A percentile compares a stretch with the other conserved stretches of the same genome.
phyloP scores from a whole-genome alignment of 169 alveolate genomes.

The Eimeria falciformis region DNA sequence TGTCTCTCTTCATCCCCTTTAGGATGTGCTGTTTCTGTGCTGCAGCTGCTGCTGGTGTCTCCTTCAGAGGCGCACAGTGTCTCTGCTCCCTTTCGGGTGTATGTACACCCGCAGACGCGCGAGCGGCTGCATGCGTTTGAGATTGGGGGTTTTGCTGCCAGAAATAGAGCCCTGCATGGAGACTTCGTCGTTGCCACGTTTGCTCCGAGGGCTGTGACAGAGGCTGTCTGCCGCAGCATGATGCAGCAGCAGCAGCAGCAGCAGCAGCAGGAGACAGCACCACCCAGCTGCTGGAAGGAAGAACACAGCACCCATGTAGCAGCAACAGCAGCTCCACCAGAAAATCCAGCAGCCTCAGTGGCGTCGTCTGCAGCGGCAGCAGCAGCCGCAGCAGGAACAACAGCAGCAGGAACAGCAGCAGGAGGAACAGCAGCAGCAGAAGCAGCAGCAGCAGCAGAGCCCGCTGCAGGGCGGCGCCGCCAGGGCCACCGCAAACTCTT shows the following conservation, averaged over 20 bases:
- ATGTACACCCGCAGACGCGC: constrained; percentile 39
- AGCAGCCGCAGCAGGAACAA: constrained; percentile 15
- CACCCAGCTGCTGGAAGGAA: neutral
- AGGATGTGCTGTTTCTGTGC: neutral
- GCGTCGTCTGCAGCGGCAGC: neutral
- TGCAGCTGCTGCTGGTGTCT: constrained; percentile 19
- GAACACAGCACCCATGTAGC: no score
- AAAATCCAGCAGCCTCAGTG: neutral
- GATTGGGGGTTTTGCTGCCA: constrained; percentile 51
- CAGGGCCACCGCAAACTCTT: neutral
- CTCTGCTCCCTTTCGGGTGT: constrained; percentile 26
- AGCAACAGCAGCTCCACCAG: constrained; percentile 5
- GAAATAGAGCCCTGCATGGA: constrained; percentile 70
- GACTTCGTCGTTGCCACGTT: constrained; percentile 50
- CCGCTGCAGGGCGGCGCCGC: neutral
- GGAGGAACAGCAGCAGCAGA: constrained; percentile 5
- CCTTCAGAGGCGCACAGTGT: neutral
- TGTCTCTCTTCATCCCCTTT: neutral
- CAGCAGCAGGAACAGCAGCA: constrained; percentile 20
- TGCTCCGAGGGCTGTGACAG: neutral
- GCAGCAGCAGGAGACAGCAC: neutral
- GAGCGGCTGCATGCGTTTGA: constrained; percentile 57
- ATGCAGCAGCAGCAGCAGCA: constrained; percentile 36
- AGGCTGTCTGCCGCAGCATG: neutral
- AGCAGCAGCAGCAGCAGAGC: neutral